Evolutionary conservation across 495 filamentous ascomycete species (phyloP).

Genomic region (Tetracladium setigerum): DNA sequence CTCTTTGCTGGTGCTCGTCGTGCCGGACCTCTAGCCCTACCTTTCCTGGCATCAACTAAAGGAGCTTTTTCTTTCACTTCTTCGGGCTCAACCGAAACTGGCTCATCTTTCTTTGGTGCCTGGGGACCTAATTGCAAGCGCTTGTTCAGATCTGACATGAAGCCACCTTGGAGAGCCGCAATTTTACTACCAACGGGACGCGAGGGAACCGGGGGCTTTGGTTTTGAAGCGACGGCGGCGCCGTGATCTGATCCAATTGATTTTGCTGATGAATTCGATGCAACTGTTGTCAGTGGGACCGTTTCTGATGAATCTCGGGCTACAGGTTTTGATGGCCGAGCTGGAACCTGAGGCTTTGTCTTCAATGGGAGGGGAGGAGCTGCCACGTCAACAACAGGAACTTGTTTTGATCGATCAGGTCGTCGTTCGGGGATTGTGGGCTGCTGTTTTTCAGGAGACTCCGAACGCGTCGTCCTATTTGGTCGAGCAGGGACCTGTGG

Average conservation of each 20-base stretch:
- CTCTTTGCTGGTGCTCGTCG: slow-evolving; percentile 50
- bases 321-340: slow-evolving; percentile 54
- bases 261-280: slow-evolving; percentile 28
- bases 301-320: slow-evolving; percentile 31
- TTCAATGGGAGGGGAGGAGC: slow-evolving; percentile 52
- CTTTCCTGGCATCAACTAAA: slow-evolving; percentile 79
- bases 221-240: slow-evolving; percentile 40
- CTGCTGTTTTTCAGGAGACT: slow-evolving; percentile 29
- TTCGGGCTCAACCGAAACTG: slow-evolving; percentile 42
- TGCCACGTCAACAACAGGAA: slow-evolving; percentile 29
- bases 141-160: slow-evolving; percentile 84
- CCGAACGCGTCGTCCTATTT: slow-evolving; percentile 26
- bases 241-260: slow-evolving; percentile 16
- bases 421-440: slow-evolving; percentile 32
- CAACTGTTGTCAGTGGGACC: slow-evolving; percentile 26
- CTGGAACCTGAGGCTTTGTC: slow-evolving; percentile 75
- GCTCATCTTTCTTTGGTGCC: slow-evolving; percentile 61
- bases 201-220: slow-evolving; percentile 74
- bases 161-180: slow-evolving; percentile 80
- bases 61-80: slow-evolving; percentile 65
- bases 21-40: slow-evolving; percentile 79
- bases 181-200: slow-evolving; percentile 79
- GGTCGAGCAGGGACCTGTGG: slow-evolving; percentile 34
- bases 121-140: slow-evolving; percentile 76
- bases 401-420: slow-evolving; percentile 23